Conservation (phyloP, 495 filamentous ascomycete genomes). For the Neurospora sp. region DNA sequence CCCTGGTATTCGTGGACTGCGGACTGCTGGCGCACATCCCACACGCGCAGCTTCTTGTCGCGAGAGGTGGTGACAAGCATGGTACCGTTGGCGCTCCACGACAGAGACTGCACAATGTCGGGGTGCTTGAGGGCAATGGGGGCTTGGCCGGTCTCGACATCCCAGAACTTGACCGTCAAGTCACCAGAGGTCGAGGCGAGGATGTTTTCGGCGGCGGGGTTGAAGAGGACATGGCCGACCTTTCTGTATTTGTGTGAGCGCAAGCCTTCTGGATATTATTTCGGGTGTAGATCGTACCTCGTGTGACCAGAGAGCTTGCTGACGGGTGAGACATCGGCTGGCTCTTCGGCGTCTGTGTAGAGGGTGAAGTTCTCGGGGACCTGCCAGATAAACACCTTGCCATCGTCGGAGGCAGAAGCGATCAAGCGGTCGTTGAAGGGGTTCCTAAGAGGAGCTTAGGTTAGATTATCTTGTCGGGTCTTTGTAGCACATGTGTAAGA, state of each 20-base stretch:
- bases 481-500: not conserved
- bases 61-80: constrained; percentile 87
- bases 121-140: constrained; percentile 67
- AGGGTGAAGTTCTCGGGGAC: constrained; percentile 84
- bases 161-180: constrained; percentile 92
- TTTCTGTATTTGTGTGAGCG: constrained; percentile 48
- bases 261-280: not conserved
- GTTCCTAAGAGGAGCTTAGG: constrained; percentile 47
- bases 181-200: constrained; percentile 93
- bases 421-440: constrained; percentile 91
- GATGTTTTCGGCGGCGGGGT: constrained; percentile 90
- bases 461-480: constrained; percentile 17
- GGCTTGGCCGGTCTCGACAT: constrained; percentile 68
- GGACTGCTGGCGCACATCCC: constrained; percentile 90
- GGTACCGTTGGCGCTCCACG: constrained; percentile 88
- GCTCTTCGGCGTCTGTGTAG: constrained; percentile 71
- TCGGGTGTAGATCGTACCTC: constrained; percentile 24
- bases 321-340: constrained; percentile 68
- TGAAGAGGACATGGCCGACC: constrained; percentile 94
- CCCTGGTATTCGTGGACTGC: constrained; percentile 76
- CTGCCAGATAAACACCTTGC: constrained; percentile 92
- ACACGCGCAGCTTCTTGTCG: constrained; percentile 95
- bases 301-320: constrained; percentile 70
- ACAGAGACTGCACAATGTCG: constrained; percentile 89
- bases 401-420: constrained; percentile 91